phyloP scores from a whole-genome alignment of 2,329 filamentous ascomycete genomes.

The Aspergillus brasiliensis region DNA sequence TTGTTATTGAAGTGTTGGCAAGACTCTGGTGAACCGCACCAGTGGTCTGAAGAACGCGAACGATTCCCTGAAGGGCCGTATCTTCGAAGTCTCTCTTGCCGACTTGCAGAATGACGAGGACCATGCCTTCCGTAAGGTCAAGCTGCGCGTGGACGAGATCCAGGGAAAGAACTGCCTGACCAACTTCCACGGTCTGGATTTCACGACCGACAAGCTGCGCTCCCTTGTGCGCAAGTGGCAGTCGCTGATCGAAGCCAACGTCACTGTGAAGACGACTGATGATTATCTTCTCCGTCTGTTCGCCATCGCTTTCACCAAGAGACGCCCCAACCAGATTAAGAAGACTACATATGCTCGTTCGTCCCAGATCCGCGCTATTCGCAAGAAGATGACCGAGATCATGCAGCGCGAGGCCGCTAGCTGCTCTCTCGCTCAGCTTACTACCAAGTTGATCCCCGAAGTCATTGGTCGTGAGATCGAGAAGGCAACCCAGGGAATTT shows the following conservation, averaged over 20 bases:
- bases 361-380: slow-evolving; percentile 96
- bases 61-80: slow-evolving; percentile 96
- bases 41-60: slow-evolving; percentile 99
- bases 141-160: slow-evolving; percentile 97
- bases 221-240: slow-evolving; percentile 99
- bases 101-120: slow-evolving; percentile 99
- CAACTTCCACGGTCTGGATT: slow-evolving; percentile 99
- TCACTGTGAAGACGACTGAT: slow-evolving; percentile 99
- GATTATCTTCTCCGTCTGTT: slow-evolving; percentile 99
- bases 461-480: slow-evolving; percentile 99
- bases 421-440: slow-evolving; percentile 95
- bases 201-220: slow-evolving; percentile 99
- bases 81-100: slow-evolving; percentile 97
- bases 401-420: slow-evolving; percentile 92
- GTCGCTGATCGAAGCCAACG: slow-evolving; percentile 97
- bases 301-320: slow-evolving; percentile 99
- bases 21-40: slow-evolving; percentile 99
- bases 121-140: slow-evolving; percentile 99
- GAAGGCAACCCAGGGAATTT: slow-evolving; percentile 99
- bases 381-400: slow-evolving; percentile 99
- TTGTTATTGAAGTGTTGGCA: slow-evolving; percentile 76
- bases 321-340: slow-evolving; percentile 99
- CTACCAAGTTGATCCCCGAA: slow-evolving; percentile 98
- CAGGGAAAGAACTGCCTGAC: slow-evolving; percentile 99
- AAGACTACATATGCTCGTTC: slow-evolving; percentile 99